Evolutionary conservation across 2,329 filamentous ascomycete species (phyloP).

Genomic region (Emmonsia crescens): DNA sequence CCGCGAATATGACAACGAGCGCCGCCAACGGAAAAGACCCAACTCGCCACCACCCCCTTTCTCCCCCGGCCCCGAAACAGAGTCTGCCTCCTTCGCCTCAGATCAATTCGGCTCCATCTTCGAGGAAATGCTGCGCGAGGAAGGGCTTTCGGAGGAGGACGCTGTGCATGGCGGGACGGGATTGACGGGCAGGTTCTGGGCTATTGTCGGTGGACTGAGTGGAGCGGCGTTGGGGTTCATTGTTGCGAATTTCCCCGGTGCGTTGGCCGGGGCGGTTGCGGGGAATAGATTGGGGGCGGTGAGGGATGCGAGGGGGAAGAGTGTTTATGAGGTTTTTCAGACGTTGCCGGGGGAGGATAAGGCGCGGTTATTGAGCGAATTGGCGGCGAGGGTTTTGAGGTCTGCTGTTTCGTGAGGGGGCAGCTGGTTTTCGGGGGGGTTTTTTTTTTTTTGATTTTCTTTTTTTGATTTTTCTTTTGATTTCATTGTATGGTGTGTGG

Average conservation of each 20-base stretch:
- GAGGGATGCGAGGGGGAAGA: constrained; percentile 84
- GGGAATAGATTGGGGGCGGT: constrained; percentile 87
- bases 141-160: constrained; percentile 66
- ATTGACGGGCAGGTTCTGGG: constrained; percentile 69
- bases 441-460: background rate
- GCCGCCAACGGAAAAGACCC: constrained; percentile 30
- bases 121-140: constrained; percentile 79
- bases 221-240: constrained; percentile 92
- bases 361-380: constrained; percentile 66
- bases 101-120: constrained; percentile 83
- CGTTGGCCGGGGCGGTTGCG: constrained; percentile 80
- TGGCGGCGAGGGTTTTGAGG: constrained; percentile 73
- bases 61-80: constrained; percentile 16
- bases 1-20: constrained; percentile 71
- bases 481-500: no score
- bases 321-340: constrained; percentile 81
- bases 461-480: background rate
- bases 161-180: constrained; percentile 38
- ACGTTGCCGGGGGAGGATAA: constrained; percentile 76
- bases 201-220: constrained; percentile 69
- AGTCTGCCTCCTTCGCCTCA: constrained; percentile 41
- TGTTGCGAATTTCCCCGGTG: constrained; percentile 79
- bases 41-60: background rate
- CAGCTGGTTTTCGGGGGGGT: no score
- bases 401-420: constrained; percentile 15